These are phyloP conservation scores for Euclidium syriacum DNA, from an alignment of 345 rosid genomes.

Conservation along the genomic window DNA sequence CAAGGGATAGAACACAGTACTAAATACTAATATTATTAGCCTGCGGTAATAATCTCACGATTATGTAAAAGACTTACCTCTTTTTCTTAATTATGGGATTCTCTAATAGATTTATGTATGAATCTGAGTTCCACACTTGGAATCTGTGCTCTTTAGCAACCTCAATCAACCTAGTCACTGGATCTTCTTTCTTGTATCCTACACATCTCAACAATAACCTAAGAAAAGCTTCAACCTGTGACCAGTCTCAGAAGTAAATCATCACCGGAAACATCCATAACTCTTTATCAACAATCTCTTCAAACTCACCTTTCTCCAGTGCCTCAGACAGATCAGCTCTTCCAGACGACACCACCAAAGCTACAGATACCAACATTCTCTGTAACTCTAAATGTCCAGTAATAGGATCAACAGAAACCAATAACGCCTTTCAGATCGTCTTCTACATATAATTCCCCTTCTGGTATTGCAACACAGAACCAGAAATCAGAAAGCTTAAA, in stretches of 20 bases:
- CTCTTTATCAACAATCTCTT: constrained; percentile 22
- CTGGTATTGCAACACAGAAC: constrained; percentile 26
- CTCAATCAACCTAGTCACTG: not conserved
- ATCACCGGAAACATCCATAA: constrained; percentile 10
- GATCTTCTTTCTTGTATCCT: constrained; percentile 5
- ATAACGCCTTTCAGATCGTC: constrained; percentile 22
- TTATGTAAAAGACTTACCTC: too few species aligned
- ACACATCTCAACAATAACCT: constrained; percentile 22
- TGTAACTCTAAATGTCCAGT: constrained; percentile 24
- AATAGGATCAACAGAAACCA: constrained; percentile 30
- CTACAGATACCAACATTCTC: constrained; percentile 24
- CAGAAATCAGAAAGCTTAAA: constrained; percentile 27
- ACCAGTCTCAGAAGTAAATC: constrained; percentile 8
- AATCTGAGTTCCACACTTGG: too few species aligned
- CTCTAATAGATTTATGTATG: too few species aligned
- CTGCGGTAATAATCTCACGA: too few species aligned
- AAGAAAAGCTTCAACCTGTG: constrained; percentile 22
- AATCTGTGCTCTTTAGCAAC: too few species aligned
- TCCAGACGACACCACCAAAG: constrained; percentile 26
- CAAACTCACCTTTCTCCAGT: constrained; percentile 16
- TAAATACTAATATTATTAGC: too few species aligned
- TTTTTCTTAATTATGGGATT: too few species aligned
- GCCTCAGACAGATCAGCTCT: constrained; percentile 27
- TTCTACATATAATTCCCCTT: constrained; percentile 17
- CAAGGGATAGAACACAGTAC: too few species aligned